Evolutionary conservation across 108 stramenopile species (phyloP), one percentile per base, ranked within the genome.

Genomic region (Cyclostephanos invisitatus): DNA sequence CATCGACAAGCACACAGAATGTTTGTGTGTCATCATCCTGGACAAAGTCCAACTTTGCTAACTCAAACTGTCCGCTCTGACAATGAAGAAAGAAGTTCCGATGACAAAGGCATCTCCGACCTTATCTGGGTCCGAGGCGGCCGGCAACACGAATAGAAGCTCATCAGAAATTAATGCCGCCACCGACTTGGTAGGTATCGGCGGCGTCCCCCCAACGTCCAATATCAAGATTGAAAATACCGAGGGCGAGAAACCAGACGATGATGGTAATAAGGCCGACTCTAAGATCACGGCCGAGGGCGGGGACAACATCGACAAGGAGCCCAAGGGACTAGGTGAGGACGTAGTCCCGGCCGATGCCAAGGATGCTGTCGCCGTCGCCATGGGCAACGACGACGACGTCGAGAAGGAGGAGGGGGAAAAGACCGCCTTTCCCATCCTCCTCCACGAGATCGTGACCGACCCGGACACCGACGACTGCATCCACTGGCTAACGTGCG

Each of bases 401-500:
- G 8, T 7, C 8, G 40, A 46, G 44, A 15, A 15, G 2, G 28
- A 54, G 14, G 25, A 62, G 15, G 62, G 48, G 40, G 68, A 77
- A n/a, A 78, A 78, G 48, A 80, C 69, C 47, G 56, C 79, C 20
- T 76, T 80, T 62, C 74, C 79, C 25, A 44, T 75, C 32, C 60
- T 76, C 35, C 74, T 80, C 14, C 74, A 75, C 51, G 70, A 80
- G 44, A 62, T 80, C 21, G 69, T 80, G 37, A 47, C 61, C 38
- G 79, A 80, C 63, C 74, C 79, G 7, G 36, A 22, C 25, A 73
- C 72, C 7, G 68, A 81, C 24, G 44, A 73, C 36, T 77, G 70
- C 54, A 67, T 75, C 71, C 72, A 72, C 40, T 89, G 89, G 89
- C 78, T 86, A 5, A 74, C 84, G 11, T 74, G 72, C 22, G 85